phyloP scores from a whole-genome alignment of 768 basidiomycete genomes.

The Hortiboletus flavorubellus region DNA sequence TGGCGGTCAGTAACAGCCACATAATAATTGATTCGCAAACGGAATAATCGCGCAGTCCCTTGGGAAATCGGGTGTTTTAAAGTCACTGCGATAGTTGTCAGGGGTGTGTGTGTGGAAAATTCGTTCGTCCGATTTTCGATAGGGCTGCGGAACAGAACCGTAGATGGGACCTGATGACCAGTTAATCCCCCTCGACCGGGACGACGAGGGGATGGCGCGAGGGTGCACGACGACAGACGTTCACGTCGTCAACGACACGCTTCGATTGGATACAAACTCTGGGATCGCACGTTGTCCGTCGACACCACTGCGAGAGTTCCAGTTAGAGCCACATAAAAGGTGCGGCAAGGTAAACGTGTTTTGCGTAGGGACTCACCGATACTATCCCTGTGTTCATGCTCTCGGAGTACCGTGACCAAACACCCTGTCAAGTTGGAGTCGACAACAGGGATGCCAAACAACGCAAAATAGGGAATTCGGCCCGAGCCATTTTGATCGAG shows the following conservation, averaged over 20 bases:
- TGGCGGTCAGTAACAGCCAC: background rate
- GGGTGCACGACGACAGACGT: background rate
- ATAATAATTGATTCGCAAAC: background rate
- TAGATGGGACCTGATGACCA: background rate
- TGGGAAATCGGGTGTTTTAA: slow-evolving; percentile 6
- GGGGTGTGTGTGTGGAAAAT: slow-evolving; percentile 1
- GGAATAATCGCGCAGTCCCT: background rate
- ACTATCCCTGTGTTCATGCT: background rate
- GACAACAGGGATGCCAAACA: background rate
- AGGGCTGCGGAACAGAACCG: background rate
- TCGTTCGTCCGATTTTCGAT: background rate
- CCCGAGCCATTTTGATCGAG: slow-evolving; percentile 1
- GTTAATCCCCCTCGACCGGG: background rate
- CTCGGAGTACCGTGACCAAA: background rate
- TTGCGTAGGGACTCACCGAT: background rate
- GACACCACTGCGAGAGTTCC: background rate
- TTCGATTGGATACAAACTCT: background rate
- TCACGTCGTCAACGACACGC: background rate
- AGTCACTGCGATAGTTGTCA: background rate
- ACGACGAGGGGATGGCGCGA: background rate
- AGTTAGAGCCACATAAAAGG: background rate
- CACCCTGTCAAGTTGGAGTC: background rate
- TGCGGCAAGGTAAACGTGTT: background rate
- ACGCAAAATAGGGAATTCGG: background rate
- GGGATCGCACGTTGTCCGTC: background rate